Base-by-base conservation (phyloP, 2,329 filamentous ascomycete species). In the Xylariaceae sp. region DNA sequence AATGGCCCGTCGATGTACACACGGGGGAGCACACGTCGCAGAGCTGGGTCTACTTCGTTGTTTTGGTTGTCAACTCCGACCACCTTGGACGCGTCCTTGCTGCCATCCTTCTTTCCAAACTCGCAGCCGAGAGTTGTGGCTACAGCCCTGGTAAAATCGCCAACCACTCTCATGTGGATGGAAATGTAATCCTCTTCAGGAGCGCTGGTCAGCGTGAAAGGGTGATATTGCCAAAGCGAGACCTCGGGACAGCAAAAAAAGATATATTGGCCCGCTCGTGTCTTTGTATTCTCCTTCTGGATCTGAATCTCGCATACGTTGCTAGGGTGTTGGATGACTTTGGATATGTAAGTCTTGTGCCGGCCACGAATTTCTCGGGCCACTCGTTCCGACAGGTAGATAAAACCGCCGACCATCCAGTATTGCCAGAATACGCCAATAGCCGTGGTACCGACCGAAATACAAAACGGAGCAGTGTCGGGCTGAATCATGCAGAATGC, bases 131-230 rank as follows among this genome's bases (percentile, higher is more conserved):
- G 76, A 1, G 83, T 77, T 53, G 77, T 77, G 25, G 85, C 82
- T 17, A 93, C 71, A 0, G 75, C 74, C 55, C 76, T 82, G 21
- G 88, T 93, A 61, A 92, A 93, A 68, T 93, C 83, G 53, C 88
- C 87, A n/a, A 84, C 82, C 61, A 86, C 82, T 63, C 88, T 83
- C 63, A 94, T 81, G 67, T 94, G 88, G 32, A 94, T 83, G 2
- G 87, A 92, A 55, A 93, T 90, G 67, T 92, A 92, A 65, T 93
- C 87, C 70, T 94, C 88, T 67, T 94, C 88, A 3, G 88, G 88
- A 1, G 88, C 88, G 51, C 86, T 91, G 11, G 88, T 94, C 39
- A 93, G 74, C 2, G 88, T 92, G 65, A 93, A 93, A 1, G 88
- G 88, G 58, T 92, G 88, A 63, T 93, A 92, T 68, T 93, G 88